These are phyloP conservation scores for Verruconis gallopava DNA, from an alignment of 2,329 filamentous ascomycete species.

Conservation along the genomic window DNA sequence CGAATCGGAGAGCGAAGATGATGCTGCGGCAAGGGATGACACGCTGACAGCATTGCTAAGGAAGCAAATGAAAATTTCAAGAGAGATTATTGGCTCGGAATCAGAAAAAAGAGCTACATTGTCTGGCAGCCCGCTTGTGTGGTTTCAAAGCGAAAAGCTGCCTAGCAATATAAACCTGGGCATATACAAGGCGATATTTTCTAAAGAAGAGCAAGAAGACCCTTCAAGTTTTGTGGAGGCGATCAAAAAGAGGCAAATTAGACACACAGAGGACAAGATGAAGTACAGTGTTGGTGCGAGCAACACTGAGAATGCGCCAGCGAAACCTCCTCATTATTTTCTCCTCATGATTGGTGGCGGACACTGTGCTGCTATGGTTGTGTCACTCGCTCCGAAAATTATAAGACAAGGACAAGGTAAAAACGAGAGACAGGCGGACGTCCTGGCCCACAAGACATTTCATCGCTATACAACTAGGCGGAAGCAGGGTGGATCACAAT, in stretches of 20 bases:
- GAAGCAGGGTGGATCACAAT: conserved; percentile 93
- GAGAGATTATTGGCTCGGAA: conserved; percentile 35
- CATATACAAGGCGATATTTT: conserved; percentile 72
- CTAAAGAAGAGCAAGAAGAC: conserved; percentile 55
- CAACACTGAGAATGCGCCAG: not conserved
- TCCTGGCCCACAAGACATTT: conserved; percentile 93
- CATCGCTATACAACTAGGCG: conserved; percentile 91
- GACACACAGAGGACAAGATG: conserved; percentile 39
- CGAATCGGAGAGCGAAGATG: conserved; percentile 60
- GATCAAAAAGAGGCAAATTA: conserved; percentile 64
- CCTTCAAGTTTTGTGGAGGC: conserved; percentile 49
- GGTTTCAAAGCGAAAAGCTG: conserved; percentile 67
- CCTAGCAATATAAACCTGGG: conserved; percentile 72
- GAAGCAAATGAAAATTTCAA: conserved; percentile 65
- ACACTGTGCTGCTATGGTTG: conserved; percentile 93
- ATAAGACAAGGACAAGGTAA: conserved; percentile 55
- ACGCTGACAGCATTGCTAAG: conserved; percentile 66
- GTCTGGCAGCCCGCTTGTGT: conserved; percentile 65
- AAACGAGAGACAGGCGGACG: conserved; percentile 72
- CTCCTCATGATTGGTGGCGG: conserved; percentile 98
- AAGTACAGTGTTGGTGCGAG: conserved; percentile 7
- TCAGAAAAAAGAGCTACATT: conserved; percentile 37
- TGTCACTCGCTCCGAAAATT: conserved; percentile 71
- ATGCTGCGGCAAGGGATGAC: conserved; percentile 45
- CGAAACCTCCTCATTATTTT: conserved; percentile 71